Evolutionary conservation across 257 asterid species (phyloP).

Genomic region (Mitragyna speciosa): DNA sequence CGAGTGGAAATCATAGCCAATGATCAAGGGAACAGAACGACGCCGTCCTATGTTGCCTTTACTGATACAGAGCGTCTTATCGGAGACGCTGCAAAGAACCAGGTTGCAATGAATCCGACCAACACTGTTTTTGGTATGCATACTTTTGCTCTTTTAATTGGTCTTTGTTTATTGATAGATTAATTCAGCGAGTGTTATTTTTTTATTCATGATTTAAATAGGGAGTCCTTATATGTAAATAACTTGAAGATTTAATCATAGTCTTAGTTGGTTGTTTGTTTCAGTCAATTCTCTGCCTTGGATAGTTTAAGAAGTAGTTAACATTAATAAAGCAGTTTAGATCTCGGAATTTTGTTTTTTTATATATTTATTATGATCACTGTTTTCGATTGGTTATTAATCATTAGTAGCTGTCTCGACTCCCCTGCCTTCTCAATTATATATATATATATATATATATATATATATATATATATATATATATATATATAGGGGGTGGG

Average conservation of each 20-base stretch:
- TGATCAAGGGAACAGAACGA: constrained; percentile 41
- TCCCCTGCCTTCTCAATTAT: too few relatives aligned
- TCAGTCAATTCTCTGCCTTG: too few relatives aligned
- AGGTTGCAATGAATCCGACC: constrained; percentile 34
- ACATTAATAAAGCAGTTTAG: not conserved
- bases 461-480: too few relatives aligned
- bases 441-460: too few relatives aligned
- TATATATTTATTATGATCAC: too few relatives aligned
- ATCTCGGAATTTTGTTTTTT: not conserved
- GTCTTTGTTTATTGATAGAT: not conserved
- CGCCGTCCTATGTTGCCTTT: constrained; percentile 37
- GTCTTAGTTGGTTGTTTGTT: not conserved
- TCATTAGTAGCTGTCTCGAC: too few relatives aligned
- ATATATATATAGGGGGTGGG: too few relatives aligned
- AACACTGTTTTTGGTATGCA: constrained; percentile 35
- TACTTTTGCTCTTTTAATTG: not conserved
- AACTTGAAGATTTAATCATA: not conserved
- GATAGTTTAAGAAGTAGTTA: not conserved
- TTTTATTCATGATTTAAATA: not conserved
- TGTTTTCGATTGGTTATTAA: too few relatives aligned
- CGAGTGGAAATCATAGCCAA: constrained; percentile 36
- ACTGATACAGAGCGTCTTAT: constrained; percentile 33
- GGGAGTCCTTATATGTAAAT: not conserved
- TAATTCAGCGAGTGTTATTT: not conserved
- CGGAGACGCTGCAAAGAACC: constrained; percentile 41